Evolutionary conservation across 805 yeast genomes (phyloP).

Genomic region (Kodamaea fukazawae): DNA sequence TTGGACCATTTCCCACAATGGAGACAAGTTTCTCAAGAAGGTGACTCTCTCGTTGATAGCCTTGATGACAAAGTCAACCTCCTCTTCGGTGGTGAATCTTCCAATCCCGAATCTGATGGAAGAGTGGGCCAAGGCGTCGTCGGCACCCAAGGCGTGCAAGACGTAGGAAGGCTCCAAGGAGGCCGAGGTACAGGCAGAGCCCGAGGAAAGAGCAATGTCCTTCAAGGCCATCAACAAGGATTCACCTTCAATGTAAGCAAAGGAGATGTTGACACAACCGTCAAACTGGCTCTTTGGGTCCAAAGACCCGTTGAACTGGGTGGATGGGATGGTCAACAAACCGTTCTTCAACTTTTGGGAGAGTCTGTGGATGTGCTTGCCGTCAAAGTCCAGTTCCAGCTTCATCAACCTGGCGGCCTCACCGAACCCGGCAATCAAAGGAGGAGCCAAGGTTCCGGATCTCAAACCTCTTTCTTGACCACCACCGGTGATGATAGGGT

Average conservation of each 20-base stretch:
- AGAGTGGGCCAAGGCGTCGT: constrained; percentile 98
- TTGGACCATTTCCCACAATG: constrained; percentile 99
- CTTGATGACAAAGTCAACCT: constrained; percentile 86
- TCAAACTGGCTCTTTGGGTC: constrained; percentile 52
- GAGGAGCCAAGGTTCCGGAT: constrained; percentile 97
- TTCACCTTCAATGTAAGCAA: constrained; percentile 98
- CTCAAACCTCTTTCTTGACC: constrained; percentile 98
- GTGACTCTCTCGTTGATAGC: constrained; percentile 88
- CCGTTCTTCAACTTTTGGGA: constrained; percentile 73
- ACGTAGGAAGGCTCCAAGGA: constrained; percentile 97
- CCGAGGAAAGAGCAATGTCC: constrained; percentile 93
- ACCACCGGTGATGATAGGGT: constrained; percentile 94
- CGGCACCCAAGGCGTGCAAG: constrained; percentile 94
- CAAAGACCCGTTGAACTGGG: constrained; percentile 84
- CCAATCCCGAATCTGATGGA: constrained; percentile 97
- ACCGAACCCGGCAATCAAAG: constrained; percentile 92
- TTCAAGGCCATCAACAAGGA: constrained; percentile 95
- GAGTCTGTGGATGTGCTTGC: constrained; percentile 62
- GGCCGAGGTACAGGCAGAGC: constrained; percentile 98
- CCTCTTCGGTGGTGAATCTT: constrained; percentile 94
- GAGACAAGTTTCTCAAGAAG: constrained; percentile 87
- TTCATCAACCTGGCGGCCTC: constrained; percentile 89
- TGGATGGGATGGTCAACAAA: constrained; percentile 78
- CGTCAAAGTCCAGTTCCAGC: constrained; percentile 72
- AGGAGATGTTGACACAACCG: constrained; percentile 95